A percentile compares a stretch with the other conserved stretches of the same genome.
These are phyloP conservation scores for Pestalotiopsis sp. DNA, from an alignment of 2,329 filamentous ascomycete species.

Conservation along the genomic window DNA sequence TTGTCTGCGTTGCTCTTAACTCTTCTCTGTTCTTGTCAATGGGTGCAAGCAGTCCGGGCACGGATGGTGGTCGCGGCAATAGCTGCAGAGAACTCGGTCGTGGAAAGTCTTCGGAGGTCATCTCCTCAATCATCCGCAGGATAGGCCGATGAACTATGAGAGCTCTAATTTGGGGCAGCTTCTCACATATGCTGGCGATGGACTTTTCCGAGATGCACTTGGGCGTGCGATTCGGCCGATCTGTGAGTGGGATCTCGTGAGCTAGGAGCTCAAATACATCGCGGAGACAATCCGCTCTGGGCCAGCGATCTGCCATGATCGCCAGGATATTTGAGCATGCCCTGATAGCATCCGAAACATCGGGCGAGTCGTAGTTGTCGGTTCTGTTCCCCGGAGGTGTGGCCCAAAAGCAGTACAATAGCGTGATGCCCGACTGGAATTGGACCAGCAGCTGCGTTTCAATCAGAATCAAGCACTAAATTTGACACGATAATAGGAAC, in stretches of 20 bases:
- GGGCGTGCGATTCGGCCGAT: conserved; percentile 11
- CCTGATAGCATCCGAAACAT: conserved; percentile 33
- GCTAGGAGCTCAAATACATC: conserved; percentile 35
- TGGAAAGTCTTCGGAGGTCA: conserved; percentile 16
- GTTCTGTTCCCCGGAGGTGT: conserved; percentile 30
- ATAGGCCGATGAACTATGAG: conserved; percentile 20
- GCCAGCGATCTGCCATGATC: conserved; percentile 35
- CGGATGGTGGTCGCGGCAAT: neutral
- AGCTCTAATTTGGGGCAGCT: conserved; percentile 2
- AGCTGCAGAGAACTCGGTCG: neutral
- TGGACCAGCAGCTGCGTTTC: conserved; percentile 18
- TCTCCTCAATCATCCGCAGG: conserved; percentile 19
- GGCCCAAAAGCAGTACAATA: conserved; percentile 37
- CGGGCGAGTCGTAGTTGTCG: conserved; percentile 26
- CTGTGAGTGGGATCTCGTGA: conserved; percentile 19
- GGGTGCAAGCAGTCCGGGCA: neutral
- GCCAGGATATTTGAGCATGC: conserved; percentile 36
- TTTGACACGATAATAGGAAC: neutral
- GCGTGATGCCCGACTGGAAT: conserved; percentile 35
- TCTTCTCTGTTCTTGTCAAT: neutral
- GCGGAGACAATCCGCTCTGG: conserved; percentile 32
- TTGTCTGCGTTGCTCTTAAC: neutral
- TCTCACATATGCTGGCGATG: neutral
- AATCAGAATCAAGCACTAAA: neutral
- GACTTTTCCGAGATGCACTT: conserved; percentile 10